Base-by-base conservation (phyloP, 2,329 filamentous ascomycete species). In the Colletotrichum paranaense region DNA sequence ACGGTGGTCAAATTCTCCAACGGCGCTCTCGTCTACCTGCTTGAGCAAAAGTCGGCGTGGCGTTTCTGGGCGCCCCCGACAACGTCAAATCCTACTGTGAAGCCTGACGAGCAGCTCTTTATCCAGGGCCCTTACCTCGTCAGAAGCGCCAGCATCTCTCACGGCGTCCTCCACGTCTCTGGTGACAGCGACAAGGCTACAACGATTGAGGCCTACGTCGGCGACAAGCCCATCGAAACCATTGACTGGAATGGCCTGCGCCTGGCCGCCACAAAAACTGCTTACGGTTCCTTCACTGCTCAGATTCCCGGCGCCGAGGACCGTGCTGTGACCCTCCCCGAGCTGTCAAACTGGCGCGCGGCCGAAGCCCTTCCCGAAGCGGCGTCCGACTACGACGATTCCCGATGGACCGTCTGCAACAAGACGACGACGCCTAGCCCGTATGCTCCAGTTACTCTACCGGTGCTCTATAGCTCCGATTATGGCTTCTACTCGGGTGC, bases 401-500 rank as follows among this genome's bases (percentile, higher is more conserved):
- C 88, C 5, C 81, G 82, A 11, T 97, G 94, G 94, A 86, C 86
- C 0, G 76, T 79, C 0, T 93, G 93, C 1, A 83, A 92, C 74
- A 84, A 90, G 7, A 85, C 83, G 1, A 86, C 85, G 3, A 91
- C 90, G 1, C 89, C 89, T 78, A 95, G 94, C 79, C 89, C 88
- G 0, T 83, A 86, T 26, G 78, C 82, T 19, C 82, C 87, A 1
- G 82, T 92, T 1, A 87, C 85, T 0, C 95, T 93, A 0, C 91
- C 92, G 0, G 90, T 89, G 0, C 87, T 95, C 0, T 94, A 93
- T 77, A 87, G 87, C 0, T 89, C 89, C n/a, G 93, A 95, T 80
- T 95, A 95, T 78, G 93, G 93, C 28, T 95, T 91, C 81, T 87
- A 94, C 79, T 87, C 90, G 0, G 93, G 93, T 6, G 89, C 89